Conservation (phyloP, 208 protist genomes). For the Trypanosoma grayi region DNA sequence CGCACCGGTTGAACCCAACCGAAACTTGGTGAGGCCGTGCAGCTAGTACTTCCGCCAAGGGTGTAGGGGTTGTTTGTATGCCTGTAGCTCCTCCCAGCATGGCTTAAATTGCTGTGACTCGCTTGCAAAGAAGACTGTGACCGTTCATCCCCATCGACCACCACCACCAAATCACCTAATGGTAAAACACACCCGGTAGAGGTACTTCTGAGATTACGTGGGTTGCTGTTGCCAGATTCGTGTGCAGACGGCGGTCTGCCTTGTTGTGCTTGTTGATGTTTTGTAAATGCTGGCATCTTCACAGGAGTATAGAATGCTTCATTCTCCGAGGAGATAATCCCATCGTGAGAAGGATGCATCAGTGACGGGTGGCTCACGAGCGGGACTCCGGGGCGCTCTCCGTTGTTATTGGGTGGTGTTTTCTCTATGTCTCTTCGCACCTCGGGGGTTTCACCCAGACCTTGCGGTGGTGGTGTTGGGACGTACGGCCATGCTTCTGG, state of each 20-base stretch:
- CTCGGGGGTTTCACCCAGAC: no score
- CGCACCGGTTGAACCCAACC: conserved; percentile 30
- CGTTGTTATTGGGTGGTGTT: conserved; percentile 7
- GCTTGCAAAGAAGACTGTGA: conserved; percentile 26
- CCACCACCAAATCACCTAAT: conserved; percentile 9
- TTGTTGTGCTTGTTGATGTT: not conserved
- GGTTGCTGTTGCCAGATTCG: not conserved
- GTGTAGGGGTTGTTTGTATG: conserved; percentile 26
- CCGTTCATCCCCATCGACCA: conserved; percentile 11
- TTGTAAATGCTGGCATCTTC: conserved; percentile 1
- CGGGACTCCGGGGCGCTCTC: no score
- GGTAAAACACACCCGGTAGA: conserved; percentile 4
- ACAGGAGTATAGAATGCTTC: not conserved
- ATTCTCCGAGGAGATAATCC: not conserved
- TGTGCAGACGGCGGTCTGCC: not conserved
- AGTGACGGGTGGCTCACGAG: no score
- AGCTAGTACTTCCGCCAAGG: conserved; percentile 8
- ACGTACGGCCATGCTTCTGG: conserved; percentile 23
- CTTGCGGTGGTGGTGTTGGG: conserved; percentile 25
- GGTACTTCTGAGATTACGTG: not conserved
- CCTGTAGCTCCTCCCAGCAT: conserved; percentile 8
- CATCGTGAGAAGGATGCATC: not conserved
- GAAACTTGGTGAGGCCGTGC: conserved; percentile 20
- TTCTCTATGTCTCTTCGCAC: not conserved
- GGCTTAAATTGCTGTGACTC: conserved; percentile 24